phyloP scores from a whole-genome alignment of 106 monocot species.

The Cymbidium sinense region DNA sequence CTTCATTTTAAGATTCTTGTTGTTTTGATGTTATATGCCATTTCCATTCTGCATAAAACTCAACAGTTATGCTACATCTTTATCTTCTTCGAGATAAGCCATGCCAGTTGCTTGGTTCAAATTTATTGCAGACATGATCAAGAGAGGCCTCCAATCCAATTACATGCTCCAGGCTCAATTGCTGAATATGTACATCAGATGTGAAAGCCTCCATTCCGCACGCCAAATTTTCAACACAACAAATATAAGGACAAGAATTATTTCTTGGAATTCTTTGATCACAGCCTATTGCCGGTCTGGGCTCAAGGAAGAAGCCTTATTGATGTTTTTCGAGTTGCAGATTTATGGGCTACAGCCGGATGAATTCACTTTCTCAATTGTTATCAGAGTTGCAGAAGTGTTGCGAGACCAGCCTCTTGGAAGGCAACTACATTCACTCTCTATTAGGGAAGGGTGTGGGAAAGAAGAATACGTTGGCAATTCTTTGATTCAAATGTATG shows the following conservation, averaged over 20 bases:
- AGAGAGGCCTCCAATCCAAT: slow-evolving; percentile 15
- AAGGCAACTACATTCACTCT: slow-evolving; percentile 18
- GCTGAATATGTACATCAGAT: slow-evolving; percentile 18
- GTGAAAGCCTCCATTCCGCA: slow-evolving; percentile 13
- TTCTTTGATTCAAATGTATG: slow-evolving; percentile 34
- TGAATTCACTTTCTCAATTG: slow-evolving; percentile 17
- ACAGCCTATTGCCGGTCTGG: slow-evolving; percentile 5
- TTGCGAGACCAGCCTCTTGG: slow-evolving; percentile 9
- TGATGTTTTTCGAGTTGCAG: slow-evolving; percentile 15
- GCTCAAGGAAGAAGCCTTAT: slow-evolving; percentile 14
- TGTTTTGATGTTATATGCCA: too few relatives aligned
- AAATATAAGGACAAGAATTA: slow-evolving; percentile 9
- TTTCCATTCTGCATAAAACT: too few relatives aligned
- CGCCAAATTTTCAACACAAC: slow-evolving; percentile 12
- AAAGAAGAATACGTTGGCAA: slow-evolving; percentile 28
- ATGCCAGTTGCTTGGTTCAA: too few relatives aligned
- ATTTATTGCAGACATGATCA: slow-evolving; percentile 19
- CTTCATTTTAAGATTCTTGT: too few relatives aligned
- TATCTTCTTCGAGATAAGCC: too few relatives aligned
- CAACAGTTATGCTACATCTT: too few relatives aligned
- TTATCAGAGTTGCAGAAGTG: not conserved
- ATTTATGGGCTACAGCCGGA: slow-evolving; percentile 15
- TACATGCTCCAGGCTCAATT: slow-evolving; percentile 2
- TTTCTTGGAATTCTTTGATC: slow-evolving; percentile 26
- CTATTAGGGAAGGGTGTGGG: slow-evolving; percentile 16